A percentile compares a stretch with the other conserved stretches of the same genome.
phyloP scores from a whole-genome alignment of 177 flowering plant species.

The Telopea speciosissima region DNA sequence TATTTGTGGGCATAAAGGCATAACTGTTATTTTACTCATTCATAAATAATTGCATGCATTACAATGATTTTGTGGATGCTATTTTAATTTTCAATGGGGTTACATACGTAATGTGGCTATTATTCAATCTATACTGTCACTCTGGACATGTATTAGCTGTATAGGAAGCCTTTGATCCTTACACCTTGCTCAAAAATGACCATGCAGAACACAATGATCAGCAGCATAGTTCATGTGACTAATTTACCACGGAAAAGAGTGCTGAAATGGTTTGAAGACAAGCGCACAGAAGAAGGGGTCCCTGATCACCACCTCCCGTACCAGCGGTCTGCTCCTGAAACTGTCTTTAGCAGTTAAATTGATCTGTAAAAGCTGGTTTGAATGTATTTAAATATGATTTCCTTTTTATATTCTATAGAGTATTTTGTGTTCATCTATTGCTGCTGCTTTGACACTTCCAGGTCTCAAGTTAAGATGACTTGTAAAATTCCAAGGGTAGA shows the following conservation, averaged over 20 bases:
- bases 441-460: not conserved
- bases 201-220: slow-evolving; percentile 39
- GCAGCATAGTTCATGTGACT: slow-evolving; percentile 85
- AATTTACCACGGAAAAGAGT: slow-evolving; percentile 73
- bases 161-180: not conserved
- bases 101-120: too few species aligned
- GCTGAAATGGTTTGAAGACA: slow-evolving; percentile 93
- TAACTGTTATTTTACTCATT: too few species aligned
- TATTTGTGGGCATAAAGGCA: not conserved
- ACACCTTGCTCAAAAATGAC: not conserved
- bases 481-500: not conserved
- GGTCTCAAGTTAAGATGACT: not conserved
- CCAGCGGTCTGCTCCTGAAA: slow-evolving; percentile 14
- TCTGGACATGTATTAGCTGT: too few species aligned
- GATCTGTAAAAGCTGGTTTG: slow-evolving; percentile 1
- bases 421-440: not conserved
- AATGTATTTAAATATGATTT: not conserved
- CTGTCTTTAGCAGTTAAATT: slow-evolving; percentile 7
- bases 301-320: slow-evolving; percentile 54
- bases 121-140: too few species aligned
- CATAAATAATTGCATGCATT: not conserved
- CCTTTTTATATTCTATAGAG: not conserved
- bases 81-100: too few species aligned
- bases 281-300: slow-evolving; percentile 70
- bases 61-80: too few species aligned